These are phyloP conservation scores for Aspergillus egyptiacus DNA, from an alignment of 495 filamentous ascomycete genomes.

Conservation along the genomic window DNA sequence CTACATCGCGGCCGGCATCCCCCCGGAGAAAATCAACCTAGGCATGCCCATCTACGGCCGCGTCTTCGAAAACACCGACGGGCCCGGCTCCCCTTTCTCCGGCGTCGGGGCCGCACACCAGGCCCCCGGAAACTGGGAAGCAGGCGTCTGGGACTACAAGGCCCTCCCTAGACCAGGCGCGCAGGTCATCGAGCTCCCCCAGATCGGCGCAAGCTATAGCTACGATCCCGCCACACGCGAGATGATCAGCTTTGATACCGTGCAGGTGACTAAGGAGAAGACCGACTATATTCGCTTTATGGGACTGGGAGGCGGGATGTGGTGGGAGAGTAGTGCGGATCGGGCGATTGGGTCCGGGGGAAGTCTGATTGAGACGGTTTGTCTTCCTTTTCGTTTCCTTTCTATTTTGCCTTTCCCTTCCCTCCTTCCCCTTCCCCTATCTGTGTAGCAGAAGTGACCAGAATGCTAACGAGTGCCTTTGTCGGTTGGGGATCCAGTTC, in stretches of 20 bases:
- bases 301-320: slow-evolving; percentile 76
- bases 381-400: neutral
- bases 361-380: slow-evolving; percentile 54
- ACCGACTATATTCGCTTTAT: slow-evolving; percentile 55
- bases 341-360: slow-evolving; percentile 41
- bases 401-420: neutral
- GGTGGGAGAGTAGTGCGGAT: slow-evolving; percentile 84
- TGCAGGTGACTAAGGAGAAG: slow-evolving; percentile 54
- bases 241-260: slow-evolving; percentile 74
- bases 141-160: slow-evolving; percentile 77
- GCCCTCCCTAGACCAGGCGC: slow-evolving; percentile 24
- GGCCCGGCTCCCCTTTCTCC: slow-evolving; percentile 60
- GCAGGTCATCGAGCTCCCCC: neutral
- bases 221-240: slow-evolving; percentile 53
- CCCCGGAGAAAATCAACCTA: slow-evolving; percentile 65
- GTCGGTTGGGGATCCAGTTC: slow-evolving; percentile 15
- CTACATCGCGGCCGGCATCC: slow-evolving; percentile 53
- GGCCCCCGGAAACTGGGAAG: slow-evolving; percentile 62
- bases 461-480: neutral
- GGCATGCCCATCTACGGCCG: slow-evolving; percentile 88
- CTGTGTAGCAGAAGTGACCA: no score
- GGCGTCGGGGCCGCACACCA: slow-evolving; percentile 51
- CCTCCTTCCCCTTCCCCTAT: neutral
- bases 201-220: slow-evolving; percentile 54
- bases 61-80: slow-evolving; percentile 65